Evolutionary conservation across 257 asterid species (phyloP).

Genomic region (Echites panduratus): DNA sequence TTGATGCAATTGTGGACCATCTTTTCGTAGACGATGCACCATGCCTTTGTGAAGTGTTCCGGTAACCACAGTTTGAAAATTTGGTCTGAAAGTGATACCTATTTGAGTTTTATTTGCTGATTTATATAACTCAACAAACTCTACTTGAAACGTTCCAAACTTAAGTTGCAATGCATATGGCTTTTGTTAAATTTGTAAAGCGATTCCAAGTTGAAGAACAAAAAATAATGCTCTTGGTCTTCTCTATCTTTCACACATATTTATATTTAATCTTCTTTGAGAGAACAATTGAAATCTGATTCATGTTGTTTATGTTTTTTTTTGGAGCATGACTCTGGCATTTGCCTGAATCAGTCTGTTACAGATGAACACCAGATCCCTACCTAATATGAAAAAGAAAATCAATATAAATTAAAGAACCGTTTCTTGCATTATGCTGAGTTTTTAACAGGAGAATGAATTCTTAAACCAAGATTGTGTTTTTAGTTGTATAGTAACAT

Average conservation of each 20-base stretch:
- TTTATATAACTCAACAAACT: background rate
- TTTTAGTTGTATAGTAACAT: background rate
- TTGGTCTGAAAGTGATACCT: background rate
- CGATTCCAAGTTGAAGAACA: background rate
- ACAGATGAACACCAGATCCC: background rate
- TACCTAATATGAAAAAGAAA: background rate
- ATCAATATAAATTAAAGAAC: background rate
- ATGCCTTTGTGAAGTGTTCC: slow-evolving; percentile 82
- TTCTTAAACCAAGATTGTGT: background rate
- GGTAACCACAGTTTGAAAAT: slow-evolving; percentile 36
- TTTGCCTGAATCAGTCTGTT: background rate
- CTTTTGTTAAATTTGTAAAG: background rate
- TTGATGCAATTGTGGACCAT: slow-evolving; percentile 55
- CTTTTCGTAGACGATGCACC: slow-evolving; percentile 70
- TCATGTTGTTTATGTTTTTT: background rate
- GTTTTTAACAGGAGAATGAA: background rate
- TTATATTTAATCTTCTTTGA: background rate
- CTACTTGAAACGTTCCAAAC: background rate
- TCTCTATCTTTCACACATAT: background rate
- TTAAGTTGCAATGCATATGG: background rate
- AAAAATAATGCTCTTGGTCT: background rate
- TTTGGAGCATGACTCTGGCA: background rate
- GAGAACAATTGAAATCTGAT: background rate
- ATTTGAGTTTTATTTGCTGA: background rate
- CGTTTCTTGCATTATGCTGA: background rate